Base-by-base conservation (phyloP, 805 yeast genomes). In the Spathaspora girioi region DNA sequence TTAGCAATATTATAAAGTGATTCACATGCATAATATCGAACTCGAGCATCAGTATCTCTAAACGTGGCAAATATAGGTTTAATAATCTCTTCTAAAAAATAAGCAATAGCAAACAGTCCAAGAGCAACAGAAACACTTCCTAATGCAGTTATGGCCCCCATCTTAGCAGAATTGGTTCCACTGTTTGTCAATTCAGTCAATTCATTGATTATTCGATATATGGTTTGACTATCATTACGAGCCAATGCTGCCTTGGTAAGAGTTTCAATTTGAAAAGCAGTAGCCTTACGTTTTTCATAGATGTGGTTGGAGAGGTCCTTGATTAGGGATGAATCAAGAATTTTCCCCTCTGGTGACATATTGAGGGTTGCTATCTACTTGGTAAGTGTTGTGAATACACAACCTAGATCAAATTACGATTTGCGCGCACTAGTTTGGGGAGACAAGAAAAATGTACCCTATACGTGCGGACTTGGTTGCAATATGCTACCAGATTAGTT, bases 11-110 rank as follows among this genome's bases (percentile, higher is more conserved):
- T 94, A 69, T 94, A 94, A 54, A 94, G 76, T 46, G 96, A 87
- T 63, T 94, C 99, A 71, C 98, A 94, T 0, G 99, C 97, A 66
- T 91, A 94, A 62, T 94, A 94, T 50, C 99, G 78, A 8, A 94
- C 99, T 58, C 96, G 82, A n/a, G 97, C 93, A 66, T 94, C 97
- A 54, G 94, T 97, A 63, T 94, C 99, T 47, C 96, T 93, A 66
- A 94, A 94, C 53, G 97, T 93, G 0, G 97, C 93, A 59, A 94
- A 75, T 12, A 94, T 96, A 0, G 99, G 97, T 54, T 89, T 94
- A 55, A 94, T 82, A 51, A 94, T 91, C 49, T 84, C 88, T 53
- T 89, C 94, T 46, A 94, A 69, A 61, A 89, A 93, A 51, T 75
- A 73, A 0, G 97, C 94, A 35, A 94, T 89, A 46, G 92, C 93